Percentiles rank a stretch among this genome's conserved stretches.
Conservation (phyloP, 345 rosid genomes). For the Microcos paniculata region DNA sequence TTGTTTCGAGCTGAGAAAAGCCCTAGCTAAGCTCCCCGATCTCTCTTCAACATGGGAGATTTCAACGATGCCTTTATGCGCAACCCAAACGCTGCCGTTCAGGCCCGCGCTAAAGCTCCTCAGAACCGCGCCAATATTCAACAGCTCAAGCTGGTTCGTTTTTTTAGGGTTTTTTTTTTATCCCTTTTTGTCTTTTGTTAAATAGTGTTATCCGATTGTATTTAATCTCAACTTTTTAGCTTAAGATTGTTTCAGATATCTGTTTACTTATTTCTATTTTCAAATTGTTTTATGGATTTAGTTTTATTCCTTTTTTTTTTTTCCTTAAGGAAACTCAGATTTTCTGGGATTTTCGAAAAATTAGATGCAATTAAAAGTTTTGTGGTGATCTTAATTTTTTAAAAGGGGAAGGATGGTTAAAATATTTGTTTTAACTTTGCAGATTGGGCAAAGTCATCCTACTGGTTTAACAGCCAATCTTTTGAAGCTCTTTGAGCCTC, state of each 20-base stretch:
- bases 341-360: neutral
- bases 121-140: slow-evolving; percentile 93
- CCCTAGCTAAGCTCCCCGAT: slow-evolving; percentile 29
- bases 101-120: slow-evolving; percentile 70
- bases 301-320: neutral
- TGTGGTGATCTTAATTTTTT: neutral
- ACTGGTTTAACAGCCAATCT: slow-evolving; percentile 87
- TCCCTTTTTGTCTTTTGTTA: neutral
- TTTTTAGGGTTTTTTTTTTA: neutral
- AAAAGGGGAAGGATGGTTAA: neutral
- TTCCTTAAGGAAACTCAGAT: neutral
- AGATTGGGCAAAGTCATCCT: slow-evolving; percentile 98
- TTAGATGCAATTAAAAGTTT: neutral
- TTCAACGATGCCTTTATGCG: slow-evolving; percentile 82
- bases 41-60: slow-evolving; percentile 59
- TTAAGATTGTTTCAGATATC: neutral
- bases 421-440: slow-evolving; percentile 21
- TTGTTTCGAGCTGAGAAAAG: slow-evolving; percentile 16
- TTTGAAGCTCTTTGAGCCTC: slow-evolving; percentile 92
- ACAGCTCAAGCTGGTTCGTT: slow-evolving; percentile 89
- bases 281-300: neutral
- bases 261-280: neutral
- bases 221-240: neutral
- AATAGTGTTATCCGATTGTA: neutral
- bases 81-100: slow-evolving; percentile 76